These are phyloP conservation scores for Blastobotrys peoriensis DNA, from an alignment of 805 yeast genomes.

Conservation along the genomic window DNA sequence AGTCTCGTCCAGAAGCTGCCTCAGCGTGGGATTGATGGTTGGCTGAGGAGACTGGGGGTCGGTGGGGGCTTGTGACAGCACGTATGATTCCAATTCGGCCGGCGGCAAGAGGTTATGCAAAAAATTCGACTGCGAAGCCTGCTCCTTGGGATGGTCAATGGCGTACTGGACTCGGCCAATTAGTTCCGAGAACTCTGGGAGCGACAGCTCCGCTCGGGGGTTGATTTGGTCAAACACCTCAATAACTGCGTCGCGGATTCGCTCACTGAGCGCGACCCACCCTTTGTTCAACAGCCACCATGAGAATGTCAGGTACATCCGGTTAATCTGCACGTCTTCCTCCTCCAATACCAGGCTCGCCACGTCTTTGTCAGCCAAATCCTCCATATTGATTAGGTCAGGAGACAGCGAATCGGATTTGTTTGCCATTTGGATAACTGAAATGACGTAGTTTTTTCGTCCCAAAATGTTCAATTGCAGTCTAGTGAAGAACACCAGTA, in stretches of 20 bases:
- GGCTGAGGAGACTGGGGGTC: constrained; percentile 7
- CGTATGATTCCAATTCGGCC: constrained; percentile 43
- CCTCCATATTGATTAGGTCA: constrained; percentile 20
- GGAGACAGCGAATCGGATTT: constrained; percentile 7
- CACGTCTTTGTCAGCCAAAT: constrained; percentile 20
- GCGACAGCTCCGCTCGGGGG: constrained; percentile 65
- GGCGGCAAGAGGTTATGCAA: constrained; percentile 44
- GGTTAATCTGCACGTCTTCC: constrained; percentile 42
- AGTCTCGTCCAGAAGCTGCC: constrained; percentile 39
- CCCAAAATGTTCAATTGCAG: constrained; percentile 85
- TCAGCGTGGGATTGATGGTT: constrained; percentile 21
- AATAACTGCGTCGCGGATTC: constrained; percentile 52
- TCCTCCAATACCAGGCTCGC: constrained; percentile 22
- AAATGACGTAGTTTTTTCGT: constrained; percentile 74
- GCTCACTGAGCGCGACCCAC: constrained; percentile 52
- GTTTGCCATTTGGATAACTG: constrained; percentile 67
- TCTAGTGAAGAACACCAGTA: constrained; percentile 71
- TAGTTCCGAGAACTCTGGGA: constrained; percentile 48
- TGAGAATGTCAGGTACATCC: constrained; percentile 76
- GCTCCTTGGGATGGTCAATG: constrained; percentile 28
- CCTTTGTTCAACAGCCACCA: constrained; percentile 95
- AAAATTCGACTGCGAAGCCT: constrained; percentile 21
- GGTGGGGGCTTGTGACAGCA: constrained; percentile 44
- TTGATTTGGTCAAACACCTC: constrained; percentile 56
- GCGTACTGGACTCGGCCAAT: constrained; percentile 31